Evolutionary conservation across 1,284 basidiomycete genomes (phyloP).

Genomic region (Pascua sp.): DNA sequence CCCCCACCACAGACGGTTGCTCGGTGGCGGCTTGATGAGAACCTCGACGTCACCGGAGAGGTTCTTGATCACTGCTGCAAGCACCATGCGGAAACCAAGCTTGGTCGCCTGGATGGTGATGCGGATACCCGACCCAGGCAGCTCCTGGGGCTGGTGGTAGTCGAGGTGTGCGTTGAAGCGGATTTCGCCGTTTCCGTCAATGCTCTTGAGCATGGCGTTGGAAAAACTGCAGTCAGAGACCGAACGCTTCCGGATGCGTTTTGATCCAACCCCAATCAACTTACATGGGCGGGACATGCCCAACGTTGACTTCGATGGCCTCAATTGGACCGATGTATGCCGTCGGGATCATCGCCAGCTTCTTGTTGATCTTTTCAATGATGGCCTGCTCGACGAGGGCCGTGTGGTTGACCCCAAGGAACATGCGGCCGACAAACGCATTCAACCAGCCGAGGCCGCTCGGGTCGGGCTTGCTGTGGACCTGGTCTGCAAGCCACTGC

Average conservation of each 20-base stretch:
- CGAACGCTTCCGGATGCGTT: too few species aligned
- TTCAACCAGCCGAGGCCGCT: constrained; percentile 97
- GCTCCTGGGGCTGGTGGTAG: constrained; percentile 52
- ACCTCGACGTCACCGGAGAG: constrained; percentile 86
- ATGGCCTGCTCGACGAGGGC: constrained; percentile 76
- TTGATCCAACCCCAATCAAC: too few species aligned
- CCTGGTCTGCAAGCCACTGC: constrained; percentile 72
- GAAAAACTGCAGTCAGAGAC: constrained; percentile 53
- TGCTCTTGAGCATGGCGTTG: constrained; percentile 95
- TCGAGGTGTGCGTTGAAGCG: constrained; percentile 79
- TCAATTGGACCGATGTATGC: constrained; percentile 78
- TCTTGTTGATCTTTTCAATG: constrained; percentile 85
- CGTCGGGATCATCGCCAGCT: constrained; percentile 82
- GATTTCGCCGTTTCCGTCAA: constrained; percentile 87
- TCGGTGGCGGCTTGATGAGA: constrained; percentile 91
- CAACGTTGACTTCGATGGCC: constrained; percentile 85
- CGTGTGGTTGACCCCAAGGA: constrained; percentile 87
- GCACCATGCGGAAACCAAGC: constrained; percentile 80
- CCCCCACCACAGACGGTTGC: constrained; percentile 94
- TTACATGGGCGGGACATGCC: constrained; percentile 65
- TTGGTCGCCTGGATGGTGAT: constrained; percentile 80
- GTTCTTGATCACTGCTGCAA: constrained; percentile 78
- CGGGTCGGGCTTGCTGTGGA: constrained; percentile 82
- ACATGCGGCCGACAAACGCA: constrained; percentile 83
- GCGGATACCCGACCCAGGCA: constrained; percentile 70